Conservation (phyloP, 129 eudicot species). For the Apium graveolens region DNA sequence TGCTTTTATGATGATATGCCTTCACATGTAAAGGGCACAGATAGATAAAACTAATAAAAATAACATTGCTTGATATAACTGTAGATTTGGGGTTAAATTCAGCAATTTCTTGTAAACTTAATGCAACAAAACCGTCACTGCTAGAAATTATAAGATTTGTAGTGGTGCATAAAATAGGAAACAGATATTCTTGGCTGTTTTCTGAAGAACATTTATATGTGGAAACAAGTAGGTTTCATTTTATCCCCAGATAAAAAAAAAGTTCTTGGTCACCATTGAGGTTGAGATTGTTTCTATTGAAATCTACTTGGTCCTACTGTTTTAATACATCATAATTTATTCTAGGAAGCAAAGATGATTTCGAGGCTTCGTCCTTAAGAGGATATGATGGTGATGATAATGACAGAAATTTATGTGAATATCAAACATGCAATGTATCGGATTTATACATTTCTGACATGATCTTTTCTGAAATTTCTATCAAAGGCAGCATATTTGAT, state of each 20-base stretch:
- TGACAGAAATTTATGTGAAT: constrained; percentile 45
- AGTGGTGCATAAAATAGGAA: not conserved
- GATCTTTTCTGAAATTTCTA: constrained; percentile 53
- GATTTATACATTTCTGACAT: constrained; percentile 88
- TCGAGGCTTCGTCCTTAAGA: constrained; percentile 25
- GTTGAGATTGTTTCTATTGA: not conserved
- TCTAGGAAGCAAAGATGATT: constrained; percentile 44
- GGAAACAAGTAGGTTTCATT: not conserved
- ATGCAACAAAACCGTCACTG: too few species aligned
- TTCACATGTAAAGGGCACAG: not conserved
- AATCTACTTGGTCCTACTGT: not conserved
- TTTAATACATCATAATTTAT: constrained; percentile 3
- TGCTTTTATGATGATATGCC: not conserved
- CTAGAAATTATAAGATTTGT: not conserved
- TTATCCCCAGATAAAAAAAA: not conserved
- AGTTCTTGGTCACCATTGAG: not conserved
- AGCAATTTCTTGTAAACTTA: not conserved
- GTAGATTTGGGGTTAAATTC: too few species aligned
- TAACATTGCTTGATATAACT: too few species aligned
- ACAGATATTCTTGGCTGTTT: too few species aligned
- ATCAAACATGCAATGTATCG: constrained; percentile 62
- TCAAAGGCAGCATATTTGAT: constrained; percentile 32
- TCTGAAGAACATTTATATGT: not conserved
- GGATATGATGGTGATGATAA: constrained; percentile 43
- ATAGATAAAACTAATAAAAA: too few species aligned